Base-by-base conservation (phyloP, 2,329 filamentous ascomycete species). In the Cercospora sesami region DNA sequence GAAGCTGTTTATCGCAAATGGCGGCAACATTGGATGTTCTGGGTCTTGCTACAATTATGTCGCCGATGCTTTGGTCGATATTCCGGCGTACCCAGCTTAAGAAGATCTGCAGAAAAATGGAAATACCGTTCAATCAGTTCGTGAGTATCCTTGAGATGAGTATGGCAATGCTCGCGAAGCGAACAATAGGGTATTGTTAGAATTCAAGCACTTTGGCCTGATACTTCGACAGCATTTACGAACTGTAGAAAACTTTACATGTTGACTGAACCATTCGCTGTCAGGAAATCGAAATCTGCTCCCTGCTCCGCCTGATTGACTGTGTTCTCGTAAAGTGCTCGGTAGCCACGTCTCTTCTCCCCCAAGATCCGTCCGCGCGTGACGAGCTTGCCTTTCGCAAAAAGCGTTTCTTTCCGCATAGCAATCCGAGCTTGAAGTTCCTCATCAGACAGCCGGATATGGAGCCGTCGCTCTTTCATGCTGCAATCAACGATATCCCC, bases 271-370 rank as follows among this genome's bases (percentile, higher is more conserved):
- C 66, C 62, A 48, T 62, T 69, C 8, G 76, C 75, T 5, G 74
- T 87, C 63, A 89, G 75, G 67, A 90, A 89, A 68, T 86, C 86
- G 77, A 90, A 89, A 74, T 90, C 87, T 0, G 83, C 86, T 0
- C 87, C 87, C 1, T 82, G 72, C 69, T 89, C 82, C 0, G 87
- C 87, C 75, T 89, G 86, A 18, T 86, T 88, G 0, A 89, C 87
- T 14, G 80, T 81, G 4, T 85, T 79, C 81, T 87, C 83, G 74
- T 88, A 90, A 58, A 90, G 73, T 0, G 86, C 87, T 1, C 85
- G 78, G 76, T 89, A 90, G 0, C 87, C 87, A 72, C 87, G 82
- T 3, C 65, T 69, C 65, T 74, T 72, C 12, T 33, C 31, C 31
- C 31, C 31, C 31, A 33, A 33, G 10, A 33, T 33, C 3, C 31